Conservation (phyloP, 1,284 basidiomycete species). For the Spongiforma sp. region DNA sequence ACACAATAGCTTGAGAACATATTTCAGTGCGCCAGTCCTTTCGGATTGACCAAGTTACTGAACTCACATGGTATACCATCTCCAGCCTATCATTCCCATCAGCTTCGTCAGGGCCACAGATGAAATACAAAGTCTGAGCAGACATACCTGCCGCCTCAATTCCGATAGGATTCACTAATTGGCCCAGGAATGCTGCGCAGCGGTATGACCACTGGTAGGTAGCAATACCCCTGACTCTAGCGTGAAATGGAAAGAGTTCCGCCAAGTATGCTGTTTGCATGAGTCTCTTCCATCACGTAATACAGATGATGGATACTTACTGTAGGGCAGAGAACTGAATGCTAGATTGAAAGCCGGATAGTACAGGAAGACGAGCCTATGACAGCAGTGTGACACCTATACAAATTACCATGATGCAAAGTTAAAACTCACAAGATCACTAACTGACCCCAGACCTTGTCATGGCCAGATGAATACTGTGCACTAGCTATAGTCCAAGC, state of each 20-base stretch:
- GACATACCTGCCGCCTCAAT: conserved; percentile 12
- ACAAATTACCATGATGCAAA: neutral
- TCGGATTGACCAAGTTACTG: neutral
- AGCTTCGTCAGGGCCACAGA: neutral
- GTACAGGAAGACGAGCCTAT: neutral
- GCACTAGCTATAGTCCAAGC: conserved; percentile 15
- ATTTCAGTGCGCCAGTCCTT: neutral
- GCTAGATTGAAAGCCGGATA: neutral
- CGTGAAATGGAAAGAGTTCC: conserved; percentile 30
- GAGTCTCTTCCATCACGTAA: neutral
- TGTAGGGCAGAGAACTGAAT: neutral
- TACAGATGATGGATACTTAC: neutral
- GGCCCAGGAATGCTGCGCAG: conserved; percentile 9
- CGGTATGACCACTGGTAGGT: conserved; percentile 22
- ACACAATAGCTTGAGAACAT: conserved; percentile 42
- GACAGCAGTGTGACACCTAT: no score
- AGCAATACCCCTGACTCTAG: conserved; percentile 19
- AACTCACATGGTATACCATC: conserved; percentile 20
- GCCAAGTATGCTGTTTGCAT: conserved; percentile 19
- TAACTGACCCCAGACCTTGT: conserved; percentile 3
- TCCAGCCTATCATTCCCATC: conserved; percentile 14
- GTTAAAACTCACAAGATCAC: conserved; percentile 6
- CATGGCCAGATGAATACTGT: conserved; percentile 13
- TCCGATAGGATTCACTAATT: conserved; percentile 21
- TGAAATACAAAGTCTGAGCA: neutral